Evolutionary conservation across 2,329 filamentous ascomycete species (phyloP), one percentile per base, ranked within the genome.

Genomic region (Lasiodiplodia citricola): DNA sequence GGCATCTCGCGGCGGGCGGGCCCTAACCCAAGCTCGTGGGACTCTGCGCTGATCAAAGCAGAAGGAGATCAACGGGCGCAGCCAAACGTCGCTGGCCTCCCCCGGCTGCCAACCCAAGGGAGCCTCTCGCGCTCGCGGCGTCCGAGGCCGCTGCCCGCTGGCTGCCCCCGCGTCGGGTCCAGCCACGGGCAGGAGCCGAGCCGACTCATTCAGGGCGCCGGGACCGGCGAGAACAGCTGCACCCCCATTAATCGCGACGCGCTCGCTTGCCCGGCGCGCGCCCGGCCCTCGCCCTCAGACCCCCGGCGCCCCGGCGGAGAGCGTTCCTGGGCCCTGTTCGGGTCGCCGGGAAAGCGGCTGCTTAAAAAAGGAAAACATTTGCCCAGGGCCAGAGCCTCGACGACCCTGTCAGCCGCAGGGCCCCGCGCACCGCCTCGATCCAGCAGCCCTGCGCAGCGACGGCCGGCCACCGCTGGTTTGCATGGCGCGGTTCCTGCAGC

Each of bases 41-140:
- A 63, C 58, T 63, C 58, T 63, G 58, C 58, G 58, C 58, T 31
- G 58, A 63, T 63, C 41, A 63, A 50, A 63, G 58, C 41, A 56
- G 54, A 56, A 63, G 58, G 58, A 51, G 58, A 63, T 63, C 58
- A 63, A 63, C 58, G 58, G 38, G 25, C 8, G 23, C 55, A 58
- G 55, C 37, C 28, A 57, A 57, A 57, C 54, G 31, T 35, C 28
- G 54, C 55, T 58, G 35, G 14, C n/a, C 55, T 58, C 13, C 55
- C 35, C 35, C 55, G 55, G 35, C 55, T 21, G 55, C 28, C 25
- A 23, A 18, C 25, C 16, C 54, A 31, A n/a, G 54, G 54, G 25
- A 56, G 18, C 21, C 47, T 37, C 44, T 51, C 23, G 44, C 57
- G 41, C 44, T 23, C 58, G 44, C 57, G 7, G 41, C 57, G 16